Base-by-base conservation (phyloP, 176 grass and related monocot genomes). In the Zoysia pacifica region DNA sequence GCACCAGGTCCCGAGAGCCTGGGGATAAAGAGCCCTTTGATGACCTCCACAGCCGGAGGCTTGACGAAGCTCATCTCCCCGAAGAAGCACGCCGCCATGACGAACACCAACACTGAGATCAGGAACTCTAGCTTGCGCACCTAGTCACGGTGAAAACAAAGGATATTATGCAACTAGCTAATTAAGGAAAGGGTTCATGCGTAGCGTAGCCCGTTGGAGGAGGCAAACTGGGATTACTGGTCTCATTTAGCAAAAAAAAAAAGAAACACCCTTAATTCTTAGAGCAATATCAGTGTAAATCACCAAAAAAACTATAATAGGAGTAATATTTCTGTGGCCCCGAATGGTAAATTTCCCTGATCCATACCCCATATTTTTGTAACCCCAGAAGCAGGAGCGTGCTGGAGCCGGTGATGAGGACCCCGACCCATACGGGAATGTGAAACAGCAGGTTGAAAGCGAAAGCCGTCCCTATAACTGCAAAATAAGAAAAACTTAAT, bases 381-480 rank as follows among this genome's bases (percentile, higher is more conserved):
- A 98, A 65, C 2, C 92, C 92, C 6, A 98, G 82, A 2, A 98
- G 90, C 6, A 98, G 70, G 0, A 98, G 92, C 40, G 95, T 94
- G 67, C 92, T 98, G 16, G 89, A 69, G 13, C 95, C 95, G 6
- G 95, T 94, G 71, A 98, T 98, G 14, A 98, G 95, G 61, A 98
- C 95, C 20, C 95, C 95, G 11, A 62, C 81, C 95, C 95, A 98
- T 10, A 98, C 36, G 0, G 95, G 95, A 37, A 98, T 98, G 67
- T 81, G 85, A 54, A 98, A 98, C 59, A 98, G 58, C 28, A 98
- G 85, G 62, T 98, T 91, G 69, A 98, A 85, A 58, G 92, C 90
- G 48, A 98, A 98, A n/a, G 90, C 95, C 72, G 91, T 94, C 36
- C 91, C 88, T 39, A 94, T 91, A 18, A 94, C 91, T 94, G 80